Conservation (phyloP, 108 stramenopile genomes). For the Chaetoceros tenuissimus region DNA sequence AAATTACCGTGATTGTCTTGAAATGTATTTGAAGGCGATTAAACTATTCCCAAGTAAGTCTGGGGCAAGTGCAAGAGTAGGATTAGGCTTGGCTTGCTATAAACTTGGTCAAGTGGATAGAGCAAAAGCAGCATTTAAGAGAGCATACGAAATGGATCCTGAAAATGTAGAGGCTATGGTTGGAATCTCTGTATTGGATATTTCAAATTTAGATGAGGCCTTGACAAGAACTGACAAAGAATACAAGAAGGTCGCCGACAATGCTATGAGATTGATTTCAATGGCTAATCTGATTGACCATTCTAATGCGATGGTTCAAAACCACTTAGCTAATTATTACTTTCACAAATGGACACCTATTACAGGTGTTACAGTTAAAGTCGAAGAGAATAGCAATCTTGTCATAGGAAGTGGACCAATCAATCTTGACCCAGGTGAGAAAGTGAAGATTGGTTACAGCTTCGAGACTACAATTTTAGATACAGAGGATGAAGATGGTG, state of each 20-base stretch:
- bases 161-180: constrained; percentile 80
- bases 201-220: constrained; percentile 54
- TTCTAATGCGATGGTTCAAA: constrained; percentile 88
- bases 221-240: constrained; percentile 32
- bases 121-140: constrained; percentile 70
- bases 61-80: constrained; percentile 50
- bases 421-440: constrained; percentile 67
- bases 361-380: constrained; percentile 46
- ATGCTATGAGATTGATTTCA: constrained; percentile 76
- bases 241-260: constrained; percentile 49
- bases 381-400: constrained; percentile 39
- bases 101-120: constrained; percentile 79
- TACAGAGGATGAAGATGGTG: constrained; percentile 30
- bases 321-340: constrained; percentile 94
- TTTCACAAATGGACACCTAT: constrained; percentile 88
- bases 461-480: constrained; percentile 62
- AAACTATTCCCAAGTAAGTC: constrained; percentile 29
- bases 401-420: constrained; percentile 38
- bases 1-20: constrained; percentile 49
- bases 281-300: constrained; percentile 87
- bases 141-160: constrained; percentile 68
- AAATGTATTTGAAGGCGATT: constrained; percentile 67
- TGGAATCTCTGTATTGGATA: constrained; percentile 64
- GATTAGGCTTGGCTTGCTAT: constrained; percentile 78
- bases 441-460: constrained; percentile 79